Percentiles rank a stretch among this genome's conserved stretches.
Evolutionary conservation across 2,329 filamentous ascomycete genomes (phyloP).

Genomic region (Diplodia sapinea): DNA sequence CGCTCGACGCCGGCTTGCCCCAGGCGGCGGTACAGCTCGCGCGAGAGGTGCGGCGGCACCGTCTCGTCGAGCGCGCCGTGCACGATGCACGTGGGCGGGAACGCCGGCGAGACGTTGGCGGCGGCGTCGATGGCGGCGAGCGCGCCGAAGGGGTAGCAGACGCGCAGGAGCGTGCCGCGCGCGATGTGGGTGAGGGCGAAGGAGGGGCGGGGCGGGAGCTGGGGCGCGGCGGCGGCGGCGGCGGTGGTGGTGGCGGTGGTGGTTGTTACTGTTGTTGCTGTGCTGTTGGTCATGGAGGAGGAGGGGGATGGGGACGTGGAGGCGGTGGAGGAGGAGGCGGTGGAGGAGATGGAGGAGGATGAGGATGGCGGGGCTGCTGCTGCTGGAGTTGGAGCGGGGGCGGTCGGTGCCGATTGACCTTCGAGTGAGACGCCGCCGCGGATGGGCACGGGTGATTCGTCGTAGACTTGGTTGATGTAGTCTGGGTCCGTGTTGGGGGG

Average conservation of each 20-base stretch:
- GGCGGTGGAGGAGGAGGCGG: background rate
- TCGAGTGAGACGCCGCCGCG: conserved; percentile 51
- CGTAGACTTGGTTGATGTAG: conserved; percentile 48
- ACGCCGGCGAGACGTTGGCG: conserved; percentile 40
- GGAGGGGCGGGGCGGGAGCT: conserved; percentile 44
- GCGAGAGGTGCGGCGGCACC: conserved; percentile 49
- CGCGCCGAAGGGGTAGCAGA: conserved; percentile 37
- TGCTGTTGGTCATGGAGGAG: background rate
- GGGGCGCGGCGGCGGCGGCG: background rate
- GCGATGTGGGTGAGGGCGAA: conserved; percentile 53
- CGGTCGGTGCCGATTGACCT: conserved; percentile 40
- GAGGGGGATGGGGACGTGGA: background rate
- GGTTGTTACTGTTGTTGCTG: background rate
- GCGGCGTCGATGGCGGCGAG: conserved; percentile 44
- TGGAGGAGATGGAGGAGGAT: background rate
- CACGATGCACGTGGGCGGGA: conserved; percentile 51
- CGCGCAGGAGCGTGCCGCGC: conserved; percentile 48
- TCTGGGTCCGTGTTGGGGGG: conserved; percentile 34
- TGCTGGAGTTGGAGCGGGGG: background rate
- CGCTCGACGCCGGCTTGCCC: conserved; percentile 42
- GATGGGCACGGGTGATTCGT: conserved; percentile 47
- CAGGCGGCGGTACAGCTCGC: conserved; percentile 40
- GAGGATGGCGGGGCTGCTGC: background rate
- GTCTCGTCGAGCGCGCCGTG: conserved; percentile 50
- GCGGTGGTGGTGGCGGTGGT: background rate